phyloP scores from a whole-genome alignment of 768 basidiomycete genomes.

The Gymnopilus junonius region DNA sequence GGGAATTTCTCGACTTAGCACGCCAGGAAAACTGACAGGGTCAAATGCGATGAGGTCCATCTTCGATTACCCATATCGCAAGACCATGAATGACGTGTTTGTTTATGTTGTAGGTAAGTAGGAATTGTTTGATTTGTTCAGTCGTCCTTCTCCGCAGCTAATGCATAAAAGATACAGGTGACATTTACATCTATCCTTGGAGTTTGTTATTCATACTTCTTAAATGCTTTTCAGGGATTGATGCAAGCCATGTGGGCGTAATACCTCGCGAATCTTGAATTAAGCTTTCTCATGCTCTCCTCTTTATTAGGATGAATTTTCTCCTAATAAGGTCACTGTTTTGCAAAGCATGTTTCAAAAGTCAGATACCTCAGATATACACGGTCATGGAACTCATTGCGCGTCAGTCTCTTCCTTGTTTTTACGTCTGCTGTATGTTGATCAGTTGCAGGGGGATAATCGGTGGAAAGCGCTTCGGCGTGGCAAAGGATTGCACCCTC shows the following conservation, averaged over 20 bases:
- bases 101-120: background rate
- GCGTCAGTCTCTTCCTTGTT: background rate
- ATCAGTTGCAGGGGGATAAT: background rate
- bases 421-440: background rate
- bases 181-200: background rate
- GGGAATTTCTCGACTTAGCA: background rate
- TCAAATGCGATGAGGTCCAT: background rate
- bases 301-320: too few relatives aligned
- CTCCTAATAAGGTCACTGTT: background rate
- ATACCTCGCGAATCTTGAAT: background rate
- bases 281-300: too few relatives aligned
- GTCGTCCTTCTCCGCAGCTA: background rate
- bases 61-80: background rate
- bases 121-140: background rate
- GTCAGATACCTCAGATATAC: slow-evolving; percentile 23
- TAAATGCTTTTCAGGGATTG: background rate
- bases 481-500: background rate
- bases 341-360: background rate
- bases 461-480: background rate
- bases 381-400: slow-evolving; percentile 10
- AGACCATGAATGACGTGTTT: background rate
- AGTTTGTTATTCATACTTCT: background rate
- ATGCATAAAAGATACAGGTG: background rate
- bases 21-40: background rate
- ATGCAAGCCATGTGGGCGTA: background rate